Percentiles rank a stretch among this genome's conserved stretches.
phyloP scores from a whole-genome alignment of 2,329 filamentous ascomycete genomes.

The Simplicillium aogashimaense region DNA sequence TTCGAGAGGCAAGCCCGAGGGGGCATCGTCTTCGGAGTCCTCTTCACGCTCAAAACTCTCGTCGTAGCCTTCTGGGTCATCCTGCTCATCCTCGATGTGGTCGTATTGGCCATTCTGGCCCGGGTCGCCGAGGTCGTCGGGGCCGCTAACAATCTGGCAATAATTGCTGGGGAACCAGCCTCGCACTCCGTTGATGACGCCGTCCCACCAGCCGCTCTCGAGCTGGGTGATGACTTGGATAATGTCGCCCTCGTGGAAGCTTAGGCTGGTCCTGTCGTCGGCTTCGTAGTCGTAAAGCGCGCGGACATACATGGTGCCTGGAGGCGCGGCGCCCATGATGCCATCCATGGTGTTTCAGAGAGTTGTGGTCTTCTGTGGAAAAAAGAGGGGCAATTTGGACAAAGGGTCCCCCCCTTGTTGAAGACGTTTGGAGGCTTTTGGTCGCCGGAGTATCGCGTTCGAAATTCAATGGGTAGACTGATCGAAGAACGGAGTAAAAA shows the following conservation, averaged over 20 bases:
- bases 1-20: slow-evolving; percentile 57
- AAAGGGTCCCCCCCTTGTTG: too few species aligned
- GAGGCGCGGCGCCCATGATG: slow-evolving; percentile 47
- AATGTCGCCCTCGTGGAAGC: slow-evolving; percentile 92
- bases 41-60: slow-evolving; percentile 58
- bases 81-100: slow-evolving; percentile 51
- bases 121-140: slow-evolving; percentile 60
- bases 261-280: slow-evolving; percentile 92
- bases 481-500: too few species aligned
- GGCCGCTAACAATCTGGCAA: slow-evolving; percentile 73
- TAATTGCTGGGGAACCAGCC: slow-evolving; percentile 99
- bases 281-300: slow-evolving; percentile 97
- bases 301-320: slow-evolving; percentile 77
- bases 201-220: slow-evolving; percentile 99
- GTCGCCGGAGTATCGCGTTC: too few species aligned
- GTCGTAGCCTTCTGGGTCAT: slow-evolving; percentile 56
- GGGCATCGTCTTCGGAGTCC: slow-evolving; percentile 52
- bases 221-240: slow-evolving; percentile 98
- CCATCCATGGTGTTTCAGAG: slow-evolving; percentile 42
- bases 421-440: too few species aligned
- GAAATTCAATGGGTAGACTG: too few species aligned
- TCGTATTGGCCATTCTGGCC: slow-evolving; percentile 44
- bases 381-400: too few species aligned
- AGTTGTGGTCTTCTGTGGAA: too few species aligned
- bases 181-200: slow-evolving; percentile 89